These are phyloP conservation scores for Panellus pusillus DNA, from an alignment of 768 basidiomycete genomes.

Conservation along the genomic window DNA sequence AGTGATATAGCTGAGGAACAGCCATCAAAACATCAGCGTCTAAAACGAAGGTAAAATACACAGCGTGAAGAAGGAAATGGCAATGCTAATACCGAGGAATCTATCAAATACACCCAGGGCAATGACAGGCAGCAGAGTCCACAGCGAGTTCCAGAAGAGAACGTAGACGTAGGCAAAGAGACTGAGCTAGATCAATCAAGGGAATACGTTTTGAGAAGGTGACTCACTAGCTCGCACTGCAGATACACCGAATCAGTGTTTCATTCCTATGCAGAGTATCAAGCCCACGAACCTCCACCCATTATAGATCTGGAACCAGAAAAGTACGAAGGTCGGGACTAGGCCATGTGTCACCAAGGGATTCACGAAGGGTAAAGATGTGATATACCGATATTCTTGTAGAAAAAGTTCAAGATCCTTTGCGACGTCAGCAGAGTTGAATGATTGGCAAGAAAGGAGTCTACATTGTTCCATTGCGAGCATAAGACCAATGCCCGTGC, in stretches of 20 bases:
- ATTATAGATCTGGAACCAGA: conserved; percentile 81
- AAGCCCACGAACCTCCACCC: background rate
- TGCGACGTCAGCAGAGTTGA: background rate
- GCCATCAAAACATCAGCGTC: conserved; percentile 88
- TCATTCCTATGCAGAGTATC: background rate
- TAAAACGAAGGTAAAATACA: conserved; percentile 23
- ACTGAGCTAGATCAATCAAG: conserved; percentile 27
- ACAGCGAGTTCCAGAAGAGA: conserved; percentile 98
- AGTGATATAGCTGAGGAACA: conserved; percentile 85
- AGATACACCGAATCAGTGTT: conserved; percentile 55
- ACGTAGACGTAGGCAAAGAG: conserved; percentile 93
- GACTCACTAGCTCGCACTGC: conserved; percentile 90
- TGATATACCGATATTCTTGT: conserved; percentile 78
- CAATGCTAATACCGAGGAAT: conserved; percentile 58
- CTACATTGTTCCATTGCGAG: conserved; percentile 91
- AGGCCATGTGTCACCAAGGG: background rate
- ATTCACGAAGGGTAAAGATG: background rate
- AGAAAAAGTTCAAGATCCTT: conserved; percentile 97
- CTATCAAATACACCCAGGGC: conserved; percentile 96
- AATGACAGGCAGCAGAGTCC: conserved; percentile 90
- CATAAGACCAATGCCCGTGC: conserved; percentile 98
- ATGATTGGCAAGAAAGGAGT: background rate
- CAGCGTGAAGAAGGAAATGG: background rate
- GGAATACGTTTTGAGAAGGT: background rate
- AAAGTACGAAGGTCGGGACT: conserved; percentile 89